Conservation (phyloP, 2,329 filamentous ascomycete species). For the Reticulascus tulasneorum region DNA sequence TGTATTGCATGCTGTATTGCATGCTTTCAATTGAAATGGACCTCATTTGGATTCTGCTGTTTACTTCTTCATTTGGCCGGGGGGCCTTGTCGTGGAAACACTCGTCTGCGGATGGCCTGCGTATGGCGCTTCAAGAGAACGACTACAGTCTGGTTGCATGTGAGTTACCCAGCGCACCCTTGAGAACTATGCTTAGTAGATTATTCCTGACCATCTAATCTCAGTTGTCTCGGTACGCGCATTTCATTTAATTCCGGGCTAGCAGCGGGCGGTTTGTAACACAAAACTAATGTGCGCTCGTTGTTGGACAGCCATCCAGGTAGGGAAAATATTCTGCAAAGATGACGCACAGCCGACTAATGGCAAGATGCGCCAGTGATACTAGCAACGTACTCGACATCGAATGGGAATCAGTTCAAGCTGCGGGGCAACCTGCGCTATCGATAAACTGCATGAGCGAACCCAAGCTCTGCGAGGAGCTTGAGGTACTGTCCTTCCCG, state of each 20-base stretch:
- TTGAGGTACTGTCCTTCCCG: conserved; percentile 40
- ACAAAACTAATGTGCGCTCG: neutral
- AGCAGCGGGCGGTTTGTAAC: neutral
- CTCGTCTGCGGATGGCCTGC: conserved; percentile 2
- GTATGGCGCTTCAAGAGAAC: conserved; percentile 7
- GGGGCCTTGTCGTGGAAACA: neutral
- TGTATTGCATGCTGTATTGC: neutral
- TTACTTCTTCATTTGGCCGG: neutral
- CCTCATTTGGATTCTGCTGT: neutral
- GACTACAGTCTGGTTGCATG: conserved; percentile 26
- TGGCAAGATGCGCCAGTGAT: conserved; percentile 9
- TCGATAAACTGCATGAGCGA: conserved; percentile 37
- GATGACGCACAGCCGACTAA: conserved; percentile 3
- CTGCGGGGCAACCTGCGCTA: conserved; percentile 9
- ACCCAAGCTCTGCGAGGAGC: conserved; percentile 32
- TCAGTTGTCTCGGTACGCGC: no score
- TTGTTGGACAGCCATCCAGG: conserved; percentile 5
- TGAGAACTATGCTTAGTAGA: no score
- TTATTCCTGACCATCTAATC: no score
- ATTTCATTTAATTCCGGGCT: no score
- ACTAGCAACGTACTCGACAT: conserved; percentile 10
- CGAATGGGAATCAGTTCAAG: conserved; percentile 15
- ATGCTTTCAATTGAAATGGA: neutral
- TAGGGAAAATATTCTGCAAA: neutral
- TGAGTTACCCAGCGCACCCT: conserved; percentile 17